Evolutionary conservation across 305 asterid species (phyloP), one percentile per base, ranked within the genome.

Genomic region (Stenogyne calaminthoides): DNA sequence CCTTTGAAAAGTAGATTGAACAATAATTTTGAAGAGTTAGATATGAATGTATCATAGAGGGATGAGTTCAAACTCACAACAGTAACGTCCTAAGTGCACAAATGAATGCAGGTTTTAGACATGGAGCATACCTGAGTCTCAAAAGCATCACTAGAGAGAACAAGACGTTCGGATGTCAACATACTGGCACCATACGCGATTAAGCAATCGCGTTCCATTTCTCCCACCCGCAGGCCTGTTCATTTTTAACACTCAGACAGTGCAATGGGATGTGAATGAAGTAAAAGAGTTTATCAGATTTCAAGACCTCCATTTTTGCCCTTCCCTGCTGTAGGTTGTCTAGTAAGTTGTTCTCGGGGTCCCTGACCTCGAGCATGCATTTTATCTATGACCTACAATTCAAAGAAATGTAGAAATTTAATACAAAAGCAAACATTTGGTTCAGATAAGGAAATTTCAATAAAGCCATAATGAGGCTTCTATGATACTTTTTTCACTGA

Each of bases 141-240:
- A 69, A 90, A 95, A 6, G 98, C 95, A 81, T 95, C 99, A 74
- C 99, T 95, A 25, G 98, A 92, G 75, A 92, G 5, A 98, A 95
- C 89, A 78, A 95, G 65, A 14, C 98, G 96, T 73, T 95, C 99
- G 37, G 86, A 87, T 82, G 87, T 78, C 75, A 95, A 80, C 97
- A 90, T 90, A 80, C 98, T 90, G 71, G 98, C 98, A 70, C 98
- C 99, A 87, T 92, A 90, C 11, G 99, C 99, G 85, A 95, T 89
- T 80, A 95, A 87, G 78, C 98, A 95, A 78, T 95, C 99, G 61
- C 99, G 98, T 81, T 95, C 99, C 99, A 95, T 95, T 79, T 95
- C 99, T 78, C 99, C 99, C 71, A 95, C 96, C 15, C 98, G 90
- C 40, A 95, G 81, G 70, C 99, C 98, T 90, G 88, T 51, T 81